These are phyloP conservation scores for Hortaea sp. DNA, from an alignment of 2,329 filamentous ascomycete genomes.

Conservation along the genomic window DNA sequence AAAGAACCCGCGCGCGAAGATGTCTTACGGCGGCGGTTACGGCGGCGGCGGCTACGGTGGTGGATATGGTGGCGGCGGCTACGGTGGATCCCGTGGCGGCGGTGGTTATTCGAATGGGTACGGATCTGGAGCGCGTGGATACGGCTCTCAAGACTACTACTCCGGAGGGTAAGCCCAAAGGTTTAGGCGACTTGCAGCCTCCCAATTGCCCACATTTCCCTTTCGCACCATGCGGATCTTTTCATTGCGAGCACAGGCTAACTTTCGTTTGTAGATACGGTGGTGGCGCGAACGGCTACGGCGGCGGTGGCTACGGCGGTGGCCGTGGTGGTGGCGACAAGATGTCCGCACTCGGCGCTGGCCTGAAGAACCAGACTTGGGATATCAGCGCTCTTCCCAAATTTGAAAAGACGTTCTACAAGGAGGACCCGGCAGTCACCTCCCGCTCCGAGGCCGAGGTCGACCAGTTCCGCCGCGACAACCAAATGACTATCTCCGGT, in stretches of 20 bases:
- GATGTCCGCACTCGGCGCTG: slow-evolving; percentile 84
- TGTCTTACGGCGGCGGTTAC: slow-evolving; percentile 59
- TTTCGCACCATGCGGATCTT: slow-evolving; percentile 3
- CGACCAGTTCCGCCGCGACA: slow-evolving; percentile 74
- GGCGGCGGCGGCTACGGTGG: slow-evolving; percentile 38
- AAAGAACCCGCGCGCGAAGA: slow-evolving; percentile 31
- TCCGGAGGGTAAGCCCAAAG: slow-evolving; percentile 37
- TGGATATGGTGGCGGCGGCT: slow-evolving; percentile 31
- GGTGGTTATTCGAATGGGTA: slow-evolving; percentile 29
- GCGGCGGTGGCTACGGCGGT: slow-evolving; percentile 31
- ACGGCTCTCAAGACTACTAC: slow-evolving; percentile 38
- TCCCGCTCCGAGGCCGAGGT: slow-evolving; percentile 69
- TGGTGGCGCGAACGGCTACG: slow-evolving; percentile 21
- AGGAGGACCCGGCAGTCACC: slow-evolving; percentile 75
- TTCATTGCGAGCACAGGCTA: slow-evolving; percentile 1
- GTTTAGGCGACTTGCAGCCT: slow-evolving; percentile 29
- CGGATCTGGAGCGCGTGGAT: slow-evolving; percentile 28
- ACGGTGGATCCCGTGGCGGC: slow-evolving; percentile 23
- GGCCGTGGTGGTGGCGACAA: slow-evolving; percentile 72
- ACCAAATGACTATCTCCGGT: slow-evolving; percentile 76
- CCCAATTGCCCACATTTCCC: neutral
- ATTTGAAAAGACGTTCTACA: slow-evolving; percentile 99
- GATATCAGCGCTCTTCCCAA: slow-evolving; percentile 75
- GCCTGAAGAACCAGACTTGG: slow-evolving; percentile 81
- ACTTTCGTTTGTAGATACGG: slow-evolving; percentile 3